Evolutionary conservation across 139 green algal species (phyloP).

Genomic region (Zygnema circumcarinatum): DNA sequence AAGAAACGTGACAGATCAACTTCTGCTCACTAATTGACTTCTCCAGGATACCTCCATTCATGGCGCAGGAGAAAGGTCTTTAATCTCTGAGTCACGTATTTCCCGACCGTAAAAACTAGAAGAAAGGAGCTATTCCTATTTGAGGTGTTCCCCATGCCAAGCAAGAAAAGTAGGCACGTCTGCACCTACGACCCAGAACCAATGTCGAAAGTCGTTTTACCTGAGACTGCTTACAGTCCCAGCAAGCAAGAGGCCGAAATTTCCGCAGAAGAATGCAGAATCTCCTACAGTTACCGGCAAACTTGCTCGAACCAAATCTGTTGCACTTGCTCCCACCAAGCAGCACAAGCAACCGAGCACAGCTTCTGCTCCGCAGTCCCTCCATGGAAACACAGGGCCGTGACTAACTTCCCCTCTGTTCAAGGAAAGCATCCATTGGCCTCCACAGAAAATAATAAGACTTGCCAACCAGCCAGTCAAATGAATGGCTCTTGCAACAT

Average conservation of each 20-base stretch:
- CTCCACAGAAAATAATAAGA: background rate
- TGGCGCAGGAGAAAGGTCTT: background rate
- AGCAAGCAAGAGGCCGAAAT: constrained; percentile 26
- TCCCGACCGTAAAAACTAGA: background rate
- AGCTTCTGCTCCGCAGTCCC: background rate
- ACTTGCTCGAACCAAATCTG: background rate
- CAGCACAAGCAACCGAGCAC: background rate
- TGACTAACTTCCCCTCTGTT: too few species aligned
- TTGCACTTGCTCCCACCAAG: background rate
- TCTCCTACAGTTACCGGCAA: background rate
- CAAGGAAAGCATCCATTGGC: background rate
- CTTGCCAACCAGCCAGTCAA: background rate
- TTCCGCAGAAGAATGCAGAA: constrained; percentile 5
- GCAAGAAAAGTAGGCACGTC: background rate
- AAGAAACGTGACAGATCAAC: constrained; percentile 4
- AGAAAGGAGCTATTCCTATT: too few species aligned
- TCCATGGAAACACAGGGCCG: too few species aligned
- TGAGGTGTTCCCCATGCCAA: too few species aligned
- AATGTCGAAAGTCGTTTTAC: background rate
- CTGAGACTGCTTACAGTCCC: background rate
- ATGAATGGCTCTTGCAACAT: too few species aligned
- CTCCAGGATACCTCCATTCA: background rate
- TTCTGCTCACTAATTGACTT: too few species aligned
- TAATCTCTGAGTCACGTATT: background rate
- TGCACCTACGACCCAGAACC: background rate